These are phyloP conservation scores for Isatis lusitanica DNA, from an alignment of 441 rosid species.

Conservation along the genomic window DNA sequence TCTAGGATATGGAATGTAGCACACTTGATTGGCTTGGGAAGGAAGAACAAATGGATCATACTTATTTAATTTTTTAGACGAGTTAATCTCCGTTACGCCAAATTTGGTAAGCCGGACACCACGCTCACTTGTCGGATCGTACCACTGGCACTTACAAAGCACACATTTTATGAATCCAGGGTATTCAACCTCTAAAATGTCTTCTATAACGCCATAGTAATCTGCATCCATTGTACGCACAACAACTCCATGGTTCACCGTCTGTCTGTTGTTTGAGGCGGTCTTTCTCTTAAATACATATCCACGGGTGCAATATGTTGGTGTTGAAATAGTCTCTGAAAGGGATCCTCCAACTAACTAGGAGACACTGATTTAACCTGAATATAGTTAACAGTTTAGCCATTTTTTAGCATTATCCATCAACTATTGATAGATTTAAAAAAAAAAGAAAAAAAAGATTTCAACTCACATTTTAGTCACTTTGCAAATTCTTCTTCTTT, in stretches of 20 bases:
- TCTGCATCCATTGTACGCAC: not conserved
- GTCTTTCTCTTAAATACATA: not conserved
- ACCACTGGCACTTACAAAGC: not conserved
- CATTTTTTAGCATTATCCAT: not conserved
- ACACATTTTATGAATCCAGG: not conserved
- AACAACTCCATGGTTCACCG: not conserved
- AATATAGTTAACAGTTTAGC: not conserved
- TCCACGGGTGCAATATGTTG: not conserved
- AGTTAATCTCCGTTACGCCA: not conserved
- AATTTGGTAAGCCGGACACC: not conserved
- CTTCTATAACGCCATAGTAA: not conserved
- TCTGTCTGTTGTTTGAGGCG: not conserved
- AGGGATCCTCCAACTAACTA: not conserved
- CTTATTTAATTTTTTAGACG: not conserved
- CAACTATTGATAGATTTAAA: not conserved
- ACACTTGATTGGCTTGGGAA: too few species aligned
- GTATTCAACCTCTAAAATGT: not conserved
- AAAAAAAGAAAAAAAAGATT: not conserved
- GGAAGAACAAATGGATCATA: too few species aligned
- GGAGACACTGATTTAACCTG: not conserved
- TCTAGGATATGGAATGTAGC: too few species aligned
- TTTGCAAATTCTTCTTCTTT: not conserved
- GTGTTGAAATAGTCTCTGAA: not conserved
- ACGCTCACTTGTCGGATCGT: not conserved
- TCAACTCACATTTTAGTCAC: not conserved